Evolutionary conservation across 176 grass and related monocot genomes (phyloP).

Genomic region (Leersia perrieri): DNA sequence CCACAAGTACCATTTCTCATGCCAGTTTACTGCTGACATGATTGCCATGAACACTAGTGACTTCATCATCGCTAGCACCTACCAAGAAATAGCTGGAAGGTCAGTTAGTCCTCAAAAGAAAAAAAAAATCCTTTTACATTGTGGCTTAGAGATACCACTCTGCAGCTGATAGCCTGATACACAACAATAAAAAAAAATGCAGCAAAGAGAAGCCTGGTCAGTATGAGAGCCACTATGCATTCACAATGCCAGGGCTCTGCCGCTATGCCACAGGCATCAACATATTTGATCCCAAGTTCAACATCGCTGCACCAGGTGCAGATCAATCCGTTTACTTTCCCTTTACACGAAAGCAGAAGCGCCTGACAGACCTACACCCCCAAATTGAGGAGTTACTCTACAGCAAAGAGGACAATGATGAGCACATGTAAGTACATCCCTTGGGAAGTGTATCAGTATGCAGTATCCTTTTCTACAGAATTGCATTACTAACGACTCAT

Average conservation of each 20-base stretch:
- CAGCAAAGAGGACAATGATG: slow-evolving; percentile 61
- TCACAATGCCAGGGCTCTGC: slow-evolving; percentile 90
- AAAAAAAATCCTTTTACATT: background rate
- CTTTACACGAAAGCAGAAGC: slow-evolving; percentile 85
- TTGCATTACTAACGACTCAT: background rate
- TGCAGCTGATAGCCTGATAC: background rate
- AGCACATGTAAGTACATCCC: slow-evolving; percentile 68
- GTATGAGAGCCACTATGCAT: slow-evolving; percentile 83
- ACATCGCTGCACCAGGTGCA: slow-evolving; percentile 87
- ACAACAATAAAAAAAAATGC: background rate
- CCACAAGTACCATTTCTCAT: slow-evolving; percentile 92
- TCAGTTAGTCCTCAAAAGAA: background rate
- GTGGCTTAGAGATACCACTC: background rate
- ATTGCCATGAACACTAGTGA: slow-evolving; percentile 91
- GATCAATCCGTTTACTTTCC: slow-evolving; percentile 96
- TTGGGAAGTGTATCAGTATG: background rate
- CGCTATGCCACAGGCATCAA: slow-evolving; percentile 84
- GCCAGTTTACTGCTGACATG: slow-evolving; percentile 97
- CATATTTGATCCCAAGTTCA: slow-evolving; percentile 93
- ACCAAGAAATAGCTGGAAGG: slow-evolving; percentile 98
- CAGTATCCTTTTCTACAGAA: background rate
- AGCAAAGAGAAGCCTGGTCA: slow-evolving; percentile 94
- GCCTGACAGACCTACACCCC: slow-evolving; percentile 59
- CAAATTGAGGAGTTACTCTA: slow-evolving; percentile 91
- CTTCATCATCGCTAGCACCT: slow-evolving; percentile 96